Conservation (phyloP, 108 stramenopile genomes). For the Pseudonitzschia delicatissima region DNA sequence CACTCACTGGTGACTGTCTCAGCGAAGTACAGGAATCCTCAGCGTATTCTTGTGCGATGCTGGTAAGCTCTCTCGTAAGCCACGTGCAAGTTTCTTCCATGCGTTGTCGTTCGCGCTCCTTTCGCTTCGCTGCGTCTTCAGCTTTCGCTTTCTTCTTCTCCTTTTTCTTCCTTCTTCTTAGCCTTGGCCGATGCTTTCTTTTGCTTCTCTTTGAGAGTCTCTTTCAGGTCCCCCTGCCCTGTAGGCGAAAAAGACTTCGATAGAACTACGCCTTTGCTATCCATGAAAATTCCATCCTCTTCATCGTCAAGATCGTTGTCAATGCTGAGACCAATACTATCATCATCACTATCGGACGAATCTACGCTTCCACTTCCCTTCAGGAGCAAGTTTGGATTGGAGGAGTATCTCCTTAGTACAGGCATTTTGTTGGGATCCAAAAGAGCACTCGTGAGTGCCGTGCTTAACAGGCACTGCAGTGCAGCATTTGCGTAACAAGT, state of each 20-base stretch:
- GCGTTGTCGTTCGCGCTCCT: conserved; percentile 29
- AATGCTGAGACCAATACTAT: not conserved
- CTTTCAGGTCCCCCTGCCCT: not conserved
- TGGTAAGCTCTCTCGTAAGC: conserved; percentile 71
- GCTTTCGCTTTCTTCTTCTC: conserved; percentile 4
- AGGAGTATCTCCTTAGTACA: conserved; percentile 73
- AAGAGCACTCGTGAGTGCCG: conserved; percentile 69
- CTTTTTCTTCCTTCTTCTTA: conserved; percentile 13
- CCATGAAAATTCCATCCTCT: conserved; percentile 24
- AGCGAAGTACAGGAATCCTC: conserved; percentile 3
- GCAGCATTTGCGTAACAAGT: conserved; percentile 85
- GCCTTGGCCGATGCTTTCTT: not conserved
- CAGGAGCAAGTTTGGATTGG: conserved; percentile 69
- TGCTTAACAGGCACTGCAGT: conserved; percentile 73
- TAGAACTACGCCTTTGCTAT: not conserved
- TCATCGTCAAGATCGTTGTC: conserved; percentile 23
- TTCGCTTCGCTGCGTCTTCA: conserved; percentile 17
- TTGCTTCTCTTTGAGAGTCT: not conserved
- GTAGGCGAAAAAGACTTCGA: conserved; percentile 6
- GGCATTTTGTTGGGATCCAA: conserved; percentile 62
- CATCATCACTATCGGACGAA: conserved; percentile 31
- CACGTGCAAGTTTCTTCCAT: conserved; percentile 60
- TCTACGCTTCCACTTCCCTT: conserved; percentile 70
- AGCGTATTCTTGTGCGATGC: conserved; percentile 67
- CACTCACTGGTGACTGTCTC: not conserved